Conservation (phyloP, 768 basidiomycete species). For the Hemileccinum rubropunctum region DNA sequence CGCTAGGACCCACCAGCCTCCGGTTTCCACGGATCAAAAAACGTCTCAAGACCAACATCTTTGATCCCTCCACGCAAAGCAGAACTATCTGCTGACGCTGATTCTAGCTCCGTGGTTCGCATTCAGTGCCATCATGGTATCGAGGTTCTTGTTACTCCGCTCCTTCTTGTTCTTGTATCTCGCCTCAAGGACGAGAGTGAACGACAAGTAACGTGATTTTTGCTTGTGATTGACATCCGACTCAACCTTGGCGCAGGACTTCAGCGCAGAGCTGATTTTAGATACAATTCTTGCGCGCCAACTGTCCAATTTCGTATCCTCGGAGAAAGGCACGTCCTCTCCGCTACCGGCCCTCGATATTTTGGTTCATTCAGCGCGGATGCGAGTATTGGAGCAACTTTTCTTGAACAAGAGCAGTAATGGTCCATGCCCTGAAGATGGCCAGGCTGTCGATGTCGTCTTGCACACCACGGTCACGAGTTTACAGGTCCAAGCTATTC, state of each 20-base stretch:
- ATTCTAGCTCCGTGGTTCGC: slow-evolving; percentile 29
- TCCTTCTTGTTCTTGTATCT: slow-evolving; percentile 44
- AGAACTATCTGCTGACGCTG: not conserved
- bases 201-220: slow-evolving; percentile 38
- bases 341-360: slow-evolving; percentile 39
- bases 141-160: slow-evolving; percentile 52
- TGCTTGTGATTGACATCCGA: not conserved
- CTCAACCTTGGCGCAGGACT: slow-evolving; percentile 26
- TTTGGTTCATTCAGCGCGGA: slow-evolving; percentile 35
- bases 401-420: slow-evolving; percentile 5
- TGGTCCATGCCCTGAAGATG: slow-evolving; percentile 1
- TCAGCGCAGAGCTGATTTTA: slow-evolving; percentile 38
- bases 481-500: slow-evolving; percentile 13
- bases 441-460: slow-evolving; percentile 15
- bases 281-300: slow-evolving; percentile 43
- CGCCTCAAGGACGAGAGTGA: slow-evolving; percentile 48
- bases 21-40: slow-evolving; percentile 7
- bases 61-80: slow-evolving; percentile 2
- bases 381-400: slow-evolving; percentile 51
- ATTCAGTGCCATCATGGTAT: slow-evolving; percentile 38
- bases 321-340: slow-evolving; percentile 8
- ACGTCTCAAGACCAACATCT: not conserved
- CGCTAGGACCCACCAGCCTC: slow-evolving; percentile 11
- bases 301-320: slow-evolving; percentile 33
- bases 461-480: slow-evolving; percentile 16